Evolutionary conservation across 768 basidiomycete species (phyloP).

Genomic region (Termitomyces sp.): DNA sequence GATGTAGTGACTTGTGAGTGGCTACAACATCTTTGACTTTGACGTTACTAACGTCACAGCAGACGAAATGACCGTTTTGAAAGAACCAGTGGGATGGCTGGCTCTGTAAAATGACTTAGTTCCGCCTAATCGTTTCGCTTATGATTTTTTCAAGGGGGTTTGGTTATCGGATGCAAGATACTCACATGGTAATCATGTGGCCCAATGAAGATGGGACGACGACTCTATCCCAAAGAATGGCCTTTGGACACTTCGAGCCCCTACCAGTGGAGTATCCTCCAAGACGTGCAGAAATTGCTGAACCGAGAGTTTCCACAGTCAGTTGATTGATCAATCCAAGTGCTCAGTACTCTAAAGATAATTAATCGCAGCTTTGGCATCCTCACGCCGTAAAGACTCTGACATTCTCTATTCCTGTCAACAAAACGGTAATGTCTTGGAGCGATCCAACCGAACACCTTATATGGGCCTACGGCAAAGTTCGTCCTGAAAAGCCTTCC

Average conservation of each 20-base stretch:
- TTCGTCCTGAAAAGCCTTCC: conserved; percentile 18
- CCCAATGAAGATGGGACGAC: conserved; percentile 42
- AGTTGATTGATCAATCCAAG: conserved; percentile 3
- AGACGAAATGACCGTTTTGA: conserved; percentile 41
- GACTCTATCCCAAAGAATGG: conserved; percentile 55
- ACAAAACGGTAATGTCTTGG: conserved; percentile 25
- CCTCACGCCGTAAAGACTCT: conserved; percentile 29
- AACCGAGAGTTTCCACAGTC: conserved; percentile 28
- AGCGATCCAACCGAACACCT: conserved; percentile 23
- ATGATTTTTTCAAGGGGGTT: conserved; percentile 34
- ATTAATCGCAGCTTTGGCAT: conserved; percentile 17
- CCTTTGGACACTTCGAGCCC: conserved; percentile 42
- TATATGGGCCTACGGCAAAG: conserved; percentile 35
- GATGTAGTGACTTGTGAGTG: conserved; percentile 40
- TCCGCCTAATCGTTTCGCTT: neutral
- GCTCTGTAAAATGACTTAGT: conserved; percentile 31
- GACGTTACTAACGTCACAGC: neutral
- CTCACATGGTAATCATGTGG: conserved; percentile 55
- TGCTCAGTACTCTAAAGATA: neutral
- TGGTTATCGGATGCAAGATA: conserved; percentile 40
- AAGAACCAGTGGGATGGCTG: conserved; percentile 44
- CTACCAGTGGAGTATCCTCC: conserved; percentile 35
- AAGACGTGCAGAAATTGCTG: conserved; percentile 35
- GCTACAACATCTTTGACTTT: neutral
- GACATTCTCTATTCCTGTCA: conserved; percentile 36